Base-by-base conservation (phyloP, 768 basidiomycete species). In the Amylocystis lapponica region DNA sequence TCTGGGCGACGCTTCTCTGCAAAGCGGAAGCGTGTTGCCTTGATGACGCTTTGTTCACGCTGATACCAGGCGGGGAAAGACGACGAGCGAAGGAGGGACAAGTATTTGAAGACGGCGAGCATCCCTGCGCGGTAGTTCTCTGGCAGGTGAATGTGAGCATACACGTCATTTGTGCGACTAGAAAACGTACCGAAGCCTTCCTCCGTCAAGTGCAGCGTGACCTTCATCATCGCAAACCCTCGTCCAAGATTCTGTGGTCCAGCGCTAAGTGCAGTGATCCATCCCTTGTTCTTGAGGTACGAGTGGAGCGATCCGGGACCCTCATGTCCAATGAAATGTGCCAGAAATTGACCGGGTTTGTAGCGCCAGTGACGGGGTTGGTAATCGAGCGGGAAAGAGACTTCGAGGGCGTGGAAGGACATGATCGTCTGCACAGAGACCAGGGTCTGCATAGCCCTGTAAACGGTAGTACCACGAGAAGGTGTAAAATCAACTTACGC, bases 231-330 rank as follows among this genome's bases (percentile, higher is more conserved):
- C 30, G 82, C 86, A 58, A 97, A 91, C 1, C 92, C 90, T 49
- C 88, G 76, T 16, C 76, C 88, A 5, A 89, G 73, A 26, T 71
- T 66, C 52, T 86, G 83, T 3, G 77, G 71, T 1, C 86, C 90
- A 33, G 81, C 72, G 42, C 74, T 78, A 38, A 98, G 67, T 11
- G 71, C 70, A 22, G 83, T 90, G 27, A 86, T 74, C 91, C 92
- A 95, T 2, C 90, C 88, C 56, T 84, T 86, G 48, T 73, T 71
- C 67, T 95, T 98, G 44, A 99, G 72, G 60, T 92, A 91, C 1
- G 92, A 89, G 54, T 88, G 75, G 23, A 98, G 66, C 1, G 95
- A 97, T 2, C 95, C 95, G 27, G 84, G 81, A 1, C 93, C 93
- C 65, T 97, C 93, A 57, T 97, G 91, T 0, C 93, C 93, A 25